Evolutionary conservation across 192 early-diverging fungal genomes (phyloP).

Genomic region (Jimgerdemannia flammicorona): DNA sequence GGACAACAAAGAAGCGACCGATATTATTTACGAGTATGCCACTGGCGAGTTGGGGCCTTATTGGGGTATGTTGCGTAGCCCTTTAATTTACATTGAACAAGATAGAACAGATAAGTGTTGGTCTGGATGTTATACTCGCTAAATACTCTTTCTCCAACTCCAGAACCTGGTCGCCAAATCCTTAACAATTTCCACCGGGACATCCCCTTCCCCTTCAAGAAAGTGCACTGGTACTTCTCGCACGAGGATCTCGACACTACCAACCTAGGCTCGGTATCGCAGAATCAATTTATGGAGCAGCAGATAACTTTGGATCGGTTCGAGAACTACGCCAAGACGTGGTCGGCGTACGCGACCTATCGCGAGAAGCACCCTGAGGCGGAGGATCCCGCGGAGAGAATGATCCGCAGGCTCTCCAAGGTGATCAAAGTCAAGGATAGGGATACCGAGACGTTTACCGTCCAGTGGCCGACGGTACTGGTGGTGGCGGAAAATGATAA

Average conservation of each 20-base stretch:
- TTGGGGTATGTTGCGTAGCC: slow-evolving; percentile 25
- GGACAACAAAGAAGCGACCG: slow-evolving; percentile 25
- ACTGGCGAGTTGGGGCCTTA: slow-evolving; percentile 29
- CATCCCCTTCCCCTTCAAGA: background rate
- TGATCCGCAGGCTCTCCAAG: background rate
- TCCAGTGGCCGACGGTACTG: background rate
- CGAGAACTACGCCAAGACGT: background rate
- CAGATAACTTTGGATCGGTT: background rate
- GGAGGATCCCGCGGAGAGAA: background rate
- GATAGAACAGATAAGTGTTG: background rate
- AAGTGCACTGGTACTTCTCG: background rate
- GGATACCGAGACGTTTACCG: background rate
- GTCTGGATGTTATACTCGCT: background rate
- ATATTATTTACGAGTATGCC: slow-evolving; percentile 22
- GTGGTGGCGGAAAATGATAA: background rate
- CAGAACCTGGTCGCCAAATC: background rate
- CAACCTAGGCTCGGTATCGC: background rate
- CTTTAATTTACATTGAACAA: background rate
- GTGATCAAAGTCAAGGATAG: background rate
- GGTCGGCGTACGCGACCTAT: background rate
- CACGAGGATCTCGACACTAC: background rate
- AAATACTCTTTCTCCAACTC: background rate
- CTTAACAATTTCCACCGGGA: background rate
- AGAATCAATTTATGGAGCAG: background rate
- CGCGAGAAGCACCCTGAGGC: background rate